phyloP scores from a whole-genome alignment of 2,329 filamentous ascomycete genomes.

The Xylariaceae sp. region DNA sequence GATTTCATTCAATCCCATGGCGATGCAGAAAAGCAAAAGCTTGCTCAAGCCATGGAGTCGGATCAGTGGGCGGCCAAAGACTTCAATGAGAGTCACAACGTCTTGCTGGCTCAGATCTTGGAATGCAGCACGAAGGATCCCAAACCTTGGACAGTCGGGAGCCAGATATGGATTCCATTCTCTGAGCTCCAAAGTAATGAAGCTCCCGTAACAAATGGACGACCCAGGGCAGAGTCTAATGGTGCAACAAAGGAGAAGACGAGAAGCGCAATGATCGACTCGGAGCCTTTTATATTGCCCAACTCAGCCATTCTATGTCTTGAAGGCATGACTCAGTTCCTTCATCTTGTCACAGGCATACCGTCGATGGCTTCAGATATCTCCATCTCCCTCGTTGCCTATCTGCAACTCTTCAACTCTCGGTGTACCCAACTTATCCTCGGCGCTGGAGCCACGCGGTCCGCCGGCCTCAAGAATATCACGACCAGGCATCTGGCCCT shows the following conservation, averaged over 20 bases:
- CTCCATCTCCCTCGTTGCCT: slow-evolving; percentile 71
- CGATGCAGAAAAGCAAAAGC: slow-evolving; percentile 65
- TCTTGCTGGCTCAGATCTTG: slow-evolving; percentile 59
- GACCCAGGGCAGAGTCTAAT: slow-evolving; percentile 40
- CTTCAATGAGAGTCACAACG: slow-evolving; percentile 58
- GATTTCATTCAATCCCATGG: slow-evolving; percentile 70
- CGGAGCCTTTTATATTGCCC: slow-evolving; percentile 79
- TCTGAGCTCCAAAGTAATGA: slow-evolving; percentile 35
- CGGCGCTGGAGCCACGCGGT: slow-evolving; percentile 83
- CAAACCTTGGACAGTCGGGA: slow-evolving; percentile 58
- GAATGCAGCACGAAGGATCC: slow-evolving; percentile 67
- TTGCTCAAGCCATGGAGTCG: slow-evolving; percentile 71
- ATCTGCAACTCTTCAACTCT: slow-evolving; percentile 90
- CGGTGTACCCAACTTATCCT: slow-evolving; percentile 94
- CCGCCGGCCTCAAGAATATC: slow-evolving; percentile 90
- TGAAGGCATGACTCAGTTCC: slow-evolving; percentile 72
- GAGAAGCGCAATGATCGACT: slow-evolving; percentile 72
- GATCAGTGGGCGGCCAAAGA: slow-evolving; percentile 77
- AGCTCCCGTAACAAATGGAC: slow-evolving; percentile 26
- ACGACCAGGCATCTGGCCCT: slow-evolving; percentile 92
- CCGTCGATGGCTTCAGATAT: slow-evolving; percentile 86
- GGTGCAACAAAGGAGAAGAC: slow-evolving; percentile 56
- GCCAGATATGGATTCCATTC: slow-evolving; percentile 52
- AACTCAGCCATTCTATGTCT: slow-evolving; percentile 78
- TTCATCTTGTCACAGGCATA: slow-evolving; percentile 77